Percentiles rank a stretch among this genome's conserved stretches.
These are phyloP conservation scores for Daldinia sp. DNA, from an alignment of 2,329 filamentous ascomycete genomes.

Conservation along the genomic window DNA sequence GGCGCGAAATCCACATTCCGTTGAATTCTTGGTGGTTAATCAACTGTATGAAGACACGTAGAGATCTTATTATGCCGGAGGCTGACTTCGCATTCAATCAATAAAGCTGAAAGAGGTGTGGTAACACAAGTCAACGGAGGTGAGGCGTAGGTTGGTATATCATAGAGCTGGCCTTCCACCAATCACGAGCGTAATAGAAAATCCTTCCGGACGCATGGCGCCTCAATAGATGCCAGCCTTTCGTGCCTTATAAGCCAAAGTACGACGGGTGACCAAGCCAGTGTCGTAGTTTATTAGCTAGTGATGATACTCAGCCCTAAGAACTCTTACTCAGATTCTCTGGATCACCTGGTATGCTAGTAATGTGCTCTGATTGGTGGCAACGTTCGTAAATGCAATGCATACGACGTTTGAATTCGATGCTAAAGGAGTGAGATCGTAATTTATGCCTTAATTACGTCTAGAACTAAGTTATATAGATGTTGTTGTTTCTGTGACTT, in stretches of 20 bases:
- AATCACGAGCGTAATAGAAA: neutral
- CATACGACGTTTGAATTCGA: too few species aligned
- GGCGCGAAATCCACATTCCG: too few species aligned
- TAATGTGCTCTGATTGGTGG: neutral
- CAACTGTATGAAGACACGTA: neutral
- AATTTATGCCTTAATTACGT: too few species aligned
- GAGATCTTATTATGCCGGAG: neutral
- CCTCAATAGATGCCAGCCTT: too few species aligned
- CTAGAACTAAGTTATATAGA: too few species aligned
- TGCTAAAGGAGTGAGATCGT: too few species aligned
- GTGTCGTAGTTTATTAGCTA: neutral
- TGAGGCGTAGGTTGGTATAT: too few species aligned
- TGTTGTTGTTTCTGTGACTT: too few species aligned
- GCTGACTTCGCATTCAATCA: neutral
- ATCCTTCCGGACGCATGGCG: neutral
- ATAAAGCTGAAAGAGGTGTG: neutral
- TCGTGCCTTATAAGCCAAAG: neutral
- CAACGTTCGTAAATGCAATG: too few species aligned
- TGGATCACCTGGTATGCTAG: neutral
- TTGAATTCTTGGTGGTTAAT: neutral
- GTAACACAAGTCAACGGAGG: neutral
- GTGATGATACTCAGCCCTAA: neutral
- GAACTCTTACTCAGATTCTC: neutral
- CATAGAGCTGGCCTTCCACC: too few species aligned
- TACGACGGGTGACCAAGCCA: neutral